Conservation (phyloP, 2,329 filamentous ascomycete species). For the Verruconis gallopava region DNA sequence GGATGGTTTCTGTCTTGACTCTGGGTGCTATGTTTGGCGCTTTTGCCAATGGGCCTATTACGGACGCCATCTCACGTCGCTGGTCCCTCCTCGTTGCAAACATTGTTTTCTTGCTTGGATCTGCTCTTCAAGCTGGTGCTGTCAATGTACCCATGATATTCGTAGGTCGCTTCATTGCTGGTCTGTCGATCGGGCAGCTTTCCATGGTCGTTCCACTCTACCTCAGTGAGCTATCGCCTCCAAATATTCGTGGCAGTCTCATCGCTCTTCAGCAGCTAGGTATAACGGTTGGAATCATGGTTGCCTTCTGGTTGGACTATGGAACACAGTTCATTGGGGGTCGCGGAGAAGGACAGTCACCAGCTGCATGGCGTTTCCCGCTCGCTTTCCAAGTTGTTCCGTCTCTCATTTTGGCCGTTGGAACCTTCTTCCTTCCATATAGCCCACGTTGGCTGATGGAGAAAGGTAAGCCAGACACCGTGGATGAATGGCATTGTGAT, state of each 20-base stretch:
- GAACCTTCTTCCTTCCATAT: slow-evolving; percentile 30
- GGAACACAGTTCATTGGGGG: slow-evolving; percentile 11
- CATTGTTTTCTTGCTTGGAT: slow-evolving; percentile 44
- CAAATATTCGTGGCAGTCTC: slow-evolving; percentile 39
- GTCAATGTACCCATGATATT: slow-evolving; percentile 43
- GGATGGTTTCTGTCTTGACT: slow-evolving; percentile 51
- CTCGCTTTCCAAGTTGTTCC: slow-evolving; percentile 35
- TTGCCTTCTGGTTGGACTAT: slow-evolving; percentile 10
- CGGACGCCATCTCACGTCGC: slow-evolving; percentile 48
- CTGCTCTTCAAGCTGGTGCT: slow-evolving; percentile 45
- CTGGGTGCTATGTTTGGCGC: slow-evolving; percentile 44
- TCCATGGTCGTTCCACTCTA: slow-evolving; percentile 50
- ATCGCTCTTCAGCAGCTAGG: slow-evolving; percentile 12
- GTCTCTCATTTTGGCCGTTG: slow-evolving; percentile 29
- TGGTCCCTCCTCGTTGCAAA: slow-evolving; percentile 48
- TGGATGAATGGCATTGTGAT: slow-evolving; percentile 18
- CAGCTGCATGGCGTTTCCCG: slow-evolving; percentile 21
- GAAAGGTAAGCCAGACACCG: background rate
- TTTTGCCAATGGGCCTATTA: slow-evolving; percentile 42
- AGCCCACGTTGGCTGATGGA: slow-evolving; percentile 16
- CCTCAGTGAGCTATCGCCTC: slow-evolving; percentile 48
- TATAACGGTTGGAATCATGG: slow-evolving; percentile 39
- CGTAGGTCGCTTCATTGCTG: slow-evolving; percentile 46
- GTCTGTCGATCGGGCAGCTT: slow-evolving; percentile 45
- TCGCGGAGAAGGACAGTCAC: slow-evolving; percentile 5